Base-by-base conservation (phyloP, 306 rosid genomes). In the Comarum palustre region DNA sequence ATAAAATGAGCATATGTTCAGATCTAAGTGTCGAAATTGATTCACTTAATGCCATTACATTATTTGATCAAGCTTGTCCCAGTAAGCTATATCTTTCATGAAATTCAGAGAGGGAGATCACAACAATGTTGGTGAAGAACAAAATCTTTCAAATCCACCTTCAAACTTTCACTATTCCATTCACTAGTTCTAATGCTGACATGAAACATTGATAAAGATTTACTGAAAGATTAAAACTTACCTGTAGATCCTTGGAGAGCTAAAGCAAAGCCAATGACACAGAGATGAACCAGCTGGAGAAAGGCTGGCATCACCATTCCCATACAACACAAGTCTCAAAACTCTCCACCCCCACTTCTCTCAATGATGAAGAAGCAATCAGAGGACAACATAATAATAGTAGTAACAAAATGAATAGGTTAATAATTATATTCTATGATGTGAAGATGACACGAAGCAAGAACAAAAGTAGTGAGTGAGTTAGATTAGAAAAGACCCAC, bases 241-340 rank as follows among this genome's bases (percentile, higher is more conserved):
- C 99, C 99, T 63, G 83, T 58, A 72, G 92, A 86, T 85, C 89
- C 96, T 84, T 73, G 88, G 43, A 82, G 77, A 46, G 80, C 76
- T 75, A 89, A 77, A 74, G 68, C 83, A 82, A 81, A 81, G 64
- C 74, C 75, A 79, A 87, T 64, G 82, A 88, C 24, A 73, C 48
- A 84, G 73, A 94, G 81, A 71, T 83, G 77, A 80, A 86, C 47
- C 77, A 86, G 87, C 84, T 79, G 82, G 73, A 83, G 81, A 78
- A 83, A 59, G 71, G 82, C 48, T 55, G 75, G 69, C 82, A 71
- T 73, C 82, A 86, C 80, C 80, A 83, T 62, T 87, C 91, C 84
- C 90, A 82, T 81, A 55, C 43, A 79, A 59, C 76, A 69, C 71
- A 72, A 81, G 71, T 69, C 81, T 81, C 82, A 69, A 63, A 71